A percentile compares a stretch with the other conserved stretches of the same genome.
phyloP scores from a whole-genome alignment of 164 flowering plant genomes.

The Cinnamomum chago region DNA sequence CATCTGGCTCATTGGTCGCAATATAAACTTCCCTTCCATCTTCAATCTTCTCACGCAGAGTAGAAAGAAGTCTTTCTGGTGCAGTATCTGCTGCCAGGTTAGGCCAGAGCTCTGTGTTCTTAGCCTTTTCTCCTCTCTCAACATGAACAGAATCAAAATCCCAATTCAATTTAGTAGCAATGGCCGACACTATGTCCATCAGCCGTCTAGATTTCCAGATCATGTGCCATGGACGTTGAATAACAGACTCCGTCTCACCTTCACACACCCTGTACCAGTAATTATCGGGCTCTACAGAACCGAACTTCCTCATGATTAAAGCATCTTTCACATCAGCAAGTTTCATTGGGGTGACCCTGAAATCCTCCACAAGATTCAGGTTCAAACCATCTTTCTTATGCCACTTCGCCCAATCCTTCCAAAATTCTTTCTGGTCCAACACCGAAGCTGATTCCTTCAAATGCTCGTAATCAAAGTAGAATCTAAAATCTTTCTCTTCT shows the following conservation, averaged over 20 bases:
- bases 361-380: conserved; percentile 76
- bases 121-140: conserved; percentile 86
- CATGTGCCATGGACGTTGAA: conserved; percentile 86
- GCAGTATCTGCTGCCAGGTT: conserved; percentile 48
- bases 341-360: conserved; percentile 74
- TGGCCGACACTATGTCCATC: conserved; percentile 30
- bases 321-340: conserved; percentile 54
- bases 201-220: conserved; percentile 68
- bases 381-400: conserved; percentile 48
- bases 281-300: conserved; percentile 67
- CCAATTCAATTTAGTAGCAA: conserved; percentile 30
- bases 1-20: conserved; percentile 69
- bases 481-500: conserved; percentile 91
- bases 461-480: conserved; percentile 91
- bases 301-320: conserved; percentile 88
- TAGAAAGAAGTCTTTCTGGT: conserved; percentile 61
- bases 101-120: conserved; percentile 31
- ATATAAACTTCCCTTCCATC: conserved; percentile 74
- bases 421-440: conserved; percentile 71
- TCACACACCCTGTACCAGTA: conserved; percentile 97
- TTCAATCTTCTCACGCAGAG: conserved; percentile 64
- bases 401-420: conserved; percentile 80
- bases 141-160: conserved; percentile 85
- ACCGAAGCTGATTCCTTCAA: conserved; percentile 74
- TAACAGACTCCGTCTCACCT: conserved; percentile 79